These are phyloP conservation scores for Emiliania huxleyi DNA, from an alignment of 78 protist species.

Conservation along the genomic window DNA sequence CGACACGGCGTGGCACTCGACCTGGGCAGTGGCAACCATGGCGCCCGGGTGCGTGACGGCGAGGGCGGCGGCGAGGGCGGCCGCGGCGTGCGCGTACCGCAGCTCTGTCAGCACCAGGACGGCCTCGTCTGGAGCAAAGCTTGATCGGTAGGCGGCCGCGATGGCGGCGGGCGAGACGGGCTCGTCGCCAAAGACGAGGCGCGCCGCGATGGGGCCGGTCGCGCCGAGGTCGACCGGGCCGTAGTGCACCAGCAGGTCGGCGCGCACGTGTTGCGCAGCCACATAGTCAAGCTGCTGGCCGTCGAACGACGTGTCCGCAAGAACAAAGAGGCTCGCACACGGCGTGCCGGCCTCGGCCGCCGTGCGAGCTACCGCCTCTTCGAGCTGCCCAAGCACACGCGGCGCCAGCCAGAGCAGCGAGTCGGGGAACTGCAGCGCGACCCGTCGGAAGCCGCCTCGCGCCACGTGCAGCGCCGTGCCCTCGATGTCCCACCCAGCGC, in stretches of 20 bases:
- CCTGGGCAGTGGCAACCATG: background rate
- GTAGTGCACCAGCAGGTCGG: conserved; percentile 2
- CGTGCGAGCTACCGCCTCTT: no score
- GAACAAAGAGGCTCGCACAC: background rate
- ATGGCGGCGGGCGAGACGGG: background rate
- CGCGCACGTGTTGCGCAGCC: background rate
- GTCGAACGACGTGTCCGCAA: background rate
- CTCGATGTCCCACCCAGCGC: background rate
- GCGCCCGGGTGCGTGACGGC: background rate
- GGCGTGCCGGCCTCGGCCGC: background rate
- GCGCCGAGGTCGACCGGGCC: background rate
- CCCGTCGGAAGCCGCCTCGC: background rate
- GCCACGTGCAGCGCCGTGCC: background rate
- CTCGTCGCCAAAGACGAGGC: background rate
- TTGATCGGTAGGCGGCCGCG: background rate
- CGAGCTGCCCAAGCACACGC: background rate
- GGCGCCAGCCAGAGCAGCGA: background rate
- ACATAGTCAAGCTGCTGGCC: background rate
- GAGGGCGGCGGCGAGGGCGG: background rate
- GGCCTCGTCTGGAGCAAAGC: background rate
- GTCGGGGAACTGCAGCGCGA: conserved; percentile 10
- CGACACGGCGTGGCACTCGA: background rate
- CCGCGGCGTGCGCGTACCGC: background rate
- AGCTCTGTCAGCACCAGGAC: background rate
- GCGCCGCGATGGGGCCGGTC: background rate